Conservation (phyloP, 2,329 filamentous ascomycete genomes). For the Neurospora sp. region DNA sequence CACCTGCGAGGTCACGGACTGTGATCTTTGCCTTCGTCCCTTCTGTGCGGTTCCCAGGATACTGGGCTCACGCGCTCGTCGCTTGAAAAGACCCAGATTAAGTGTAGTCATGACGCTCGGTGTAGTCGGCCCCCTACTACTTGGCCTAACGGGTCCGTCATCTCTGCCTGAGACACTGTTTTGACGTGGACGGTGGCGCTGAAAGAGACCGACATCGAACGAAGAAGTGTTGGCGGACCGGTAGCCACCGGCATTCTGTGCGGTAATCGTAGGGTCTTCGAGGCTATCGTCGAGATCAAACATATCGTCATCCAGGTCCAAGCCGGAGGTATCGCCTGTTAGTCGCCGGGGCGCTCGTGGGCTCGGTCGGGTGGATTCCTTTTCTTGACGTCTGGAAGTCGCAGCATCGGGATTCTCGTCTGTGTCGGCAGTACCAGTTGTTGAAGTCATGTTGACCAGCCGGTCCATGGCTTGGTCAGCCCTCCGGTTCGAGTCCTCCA, state of each 20-base stretch:
- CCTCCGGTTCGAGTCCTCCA: conserved; percentile 18
- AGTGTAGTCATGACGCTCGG: conserved; percentile 39
- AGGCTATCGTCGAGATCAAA: conserved; percentile 34
- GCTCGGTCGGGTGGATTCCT: conserved; percentile 22
- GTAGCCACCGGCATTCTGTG: conserved; percentile 22
- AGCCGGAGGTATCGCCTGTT: conserved; percentile 31
- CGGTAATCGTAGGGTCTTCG: conserved; percentile 22
- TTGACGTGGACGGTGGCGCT: conserved; percentile 32
- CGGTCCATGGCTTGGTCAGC: conserved; percentile 28
- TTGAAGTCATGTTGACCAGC: conserved; percentile 25
- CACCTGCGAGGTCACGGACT: conserved; percentile 14
- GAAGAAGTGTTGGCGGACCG: conserved; percentile 35
- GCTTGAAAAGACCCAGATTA: conserved; percentile 48
- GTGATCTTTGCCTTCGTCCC: conserved; percentile 17
- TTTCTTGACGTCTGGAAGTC: conserved; percentile 6
- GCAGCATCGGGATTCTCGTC: conserved; percentile 22
- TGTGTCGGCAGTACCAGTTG: conserved; percentile 10
- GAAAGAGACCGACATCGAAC: conserved; percentile 37
- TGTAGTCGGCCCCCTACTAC: conserved; percentile 38
- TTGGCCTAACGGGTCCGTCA: conserved; percentile 42
- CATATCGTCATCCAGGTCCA: conserved; percentile 38
- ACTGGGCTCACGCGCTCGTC: conserved; percentile 49
- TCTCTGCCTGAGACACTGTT: conserved; percentile 42
- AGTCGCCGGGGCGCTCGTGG: conserved; percentile 4
- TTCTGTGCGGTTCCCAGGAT: conserved; percentile 46